Evolutionary conservation across 306 rosid species (phyloP).

Genomic region (Casuarina cunninghamiana): DNA sequence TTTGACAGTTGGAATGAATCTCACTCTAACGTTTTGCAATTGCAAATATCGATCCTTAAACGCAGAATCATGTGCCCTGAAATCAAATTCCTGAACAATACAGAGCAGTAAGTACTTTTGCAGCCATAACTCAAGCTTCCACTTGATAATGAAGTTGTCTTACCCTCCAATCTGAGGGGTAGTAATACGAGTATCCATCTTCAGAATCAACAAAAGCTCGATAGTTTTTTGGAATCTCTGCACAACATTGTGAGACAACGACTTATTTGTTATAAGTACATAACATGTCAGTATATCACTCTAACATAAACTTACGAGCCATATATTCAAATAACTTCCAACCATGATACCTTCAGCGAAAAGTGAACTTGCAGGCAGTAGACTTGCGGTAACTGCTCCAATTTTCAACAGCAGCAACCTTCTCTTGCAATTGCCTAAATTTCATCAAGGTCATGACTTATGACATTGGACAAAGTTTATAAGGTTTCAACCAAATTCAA

Average conservation of each 20-base stretch:
- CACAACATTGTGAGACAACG: constrained; percentile 19
- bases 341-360: constrained; percentile 73
- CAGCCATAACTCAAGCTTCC: constrained; percentile 1
- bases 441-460: neutral
- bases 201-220: constrained; percentile 68
- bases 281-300: neutral
- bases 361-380: constrained; percentile 47
- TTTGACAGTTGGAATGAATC: constrained; percentile 84
- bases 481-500: neutral
- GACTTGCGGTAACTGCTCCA: constrained; percentile 66
- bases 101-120: constrained; percentile 11
- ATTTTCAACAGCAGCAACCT: constrained; percentile 71
- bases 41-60: constrained; percentile 81
- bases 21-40: constrained; percentile 87
- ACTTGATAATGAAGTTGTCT: constrained; percentile 19
- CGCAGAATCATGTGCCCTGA: constrained; percentile 94
- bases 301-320: neutral
- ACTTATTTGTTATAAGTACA: neutral
- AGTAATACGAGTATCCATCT: constrained; percentile 87
- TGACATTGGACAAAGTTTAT: neutral
- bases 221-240: constrained; percentile 65
- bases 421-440: constrained; percentile 64
- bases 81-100: constrained; percentile 79
- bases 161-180: constrained; percentile 97
- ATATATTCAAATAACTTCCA: neutral